Base-by-base conservation (phyloP, 345 rosid genomes). In the Brassica incana region DNA sequence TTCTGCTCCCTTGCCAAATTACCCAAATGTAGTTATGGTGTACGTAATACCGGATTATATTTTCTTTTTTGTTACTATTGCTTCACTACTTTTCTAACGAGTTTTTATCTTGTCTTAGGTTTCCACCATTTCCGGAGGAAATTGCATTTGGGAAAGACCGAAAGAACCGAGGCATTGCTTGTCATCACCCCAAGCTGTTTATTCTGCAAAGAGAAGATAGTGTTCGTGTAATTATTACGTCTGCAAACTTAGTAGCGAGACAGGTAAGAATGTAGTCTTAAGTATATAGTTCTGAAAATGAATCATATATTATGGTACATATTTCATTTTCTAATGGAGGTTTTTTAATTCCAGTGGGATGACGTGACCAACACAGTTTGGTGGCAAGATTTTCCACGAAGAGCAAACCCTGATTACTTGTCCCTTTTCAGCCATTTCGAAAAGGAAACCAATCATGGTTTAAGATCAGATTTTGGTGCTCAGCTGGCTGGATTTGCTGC, bases 331-430 rank as follows among this genome's bases (percentile, higher is more conserved):
- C 78, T 76, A 35, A 81, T 74, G 36, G 23, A 8, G 63, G 72
- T 27, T 69, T 71, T 10, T 1, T 61, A 56, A 67, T 71, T 83
- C 61, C 93, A 94, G 98, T 94, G 98, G 98, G 86, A 86, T 78
- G 88, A 77, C 62, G 94, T 92, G 81, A 94, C 98, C 65, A 94
- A 94, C 84, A 91, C 93, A 4, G 68, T 94, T 72, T 94, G 97
- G 98, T 94, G 98, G 98, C 97, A 94, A 94, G 97, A 94, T 84
- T 94, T 94, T 70, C 98, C 97, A 40, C 73, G 82, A 40, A 87
- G 92, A 87, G 73, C 81, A 67, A 80, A 79, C 14, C 89, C 97
- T 65, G 89, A 89, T 85, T 79, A 84, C 78, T 85, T 83, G 66
- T 88, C 97, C 69, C 90, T 94, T 81, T 94, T 94, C 77, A 36